Evolutionary conservation across 257 asterid species (phyloP), one percentile per base, ranked within the genome.

Genomic region (Nicotiana sylvestris): DNA sequence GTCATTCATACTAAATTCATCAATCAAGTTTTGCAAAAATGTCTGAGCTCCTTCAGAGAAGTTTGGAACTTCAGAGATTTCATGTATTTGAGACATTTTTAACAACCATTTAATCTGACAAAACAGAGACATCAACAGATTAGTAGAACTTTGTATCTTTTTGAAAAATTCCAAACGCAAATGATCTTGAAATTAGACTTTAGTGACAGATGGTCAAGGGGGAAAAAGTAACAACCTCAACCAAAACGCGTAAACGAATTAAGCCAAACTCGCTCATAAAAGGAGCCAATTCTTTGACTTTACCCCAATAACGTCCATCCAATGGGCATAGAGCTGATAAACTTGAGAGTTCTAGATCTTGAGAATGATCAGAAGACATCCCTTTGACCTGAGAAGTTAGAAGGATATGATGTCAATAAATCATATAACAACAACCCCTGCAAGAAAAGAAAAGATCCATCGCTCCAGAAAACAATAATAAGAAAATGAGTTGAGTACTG

Each of bases 291-390:
- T 93, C 98, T 90, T 93, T 92, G 78, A 92, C 98, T 89, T 96
- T 94, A 68, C 43, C 85, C 97, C 98, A 88, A 84, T 96, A 96
- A 15, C 99, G 98, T 17, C 99, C 99, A 86, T 96, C 99, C 85
- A 96, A 80, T 2, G 98, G 99, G 83, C 93, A 90, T 57, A 92
- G 68, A 78, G 96, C 91, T 30, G 90, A 87, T 90, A 93, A 88
- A 84, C 92, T 85, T 58, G 92, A 83, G 78, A 88, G 88, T 85
- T 92, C 92, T 56, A 84, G 66, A 55, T 89, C 91, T 58, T 35
- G 30, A 17, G 85, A 77, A 82, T 62, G 15, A 68, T 82, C 84
- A 67, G 78, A 46, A 77, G 90, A n/a, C 85, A 84, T 74, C 81
- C 8, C 32, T 78, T 64, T 87, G 27, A 81, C 85, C 96, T 92